phyloP scores from a whole-genome alignment of 2,329 filamentous ascomycete species.

The Coleophoma cylindrospora region DNA sequence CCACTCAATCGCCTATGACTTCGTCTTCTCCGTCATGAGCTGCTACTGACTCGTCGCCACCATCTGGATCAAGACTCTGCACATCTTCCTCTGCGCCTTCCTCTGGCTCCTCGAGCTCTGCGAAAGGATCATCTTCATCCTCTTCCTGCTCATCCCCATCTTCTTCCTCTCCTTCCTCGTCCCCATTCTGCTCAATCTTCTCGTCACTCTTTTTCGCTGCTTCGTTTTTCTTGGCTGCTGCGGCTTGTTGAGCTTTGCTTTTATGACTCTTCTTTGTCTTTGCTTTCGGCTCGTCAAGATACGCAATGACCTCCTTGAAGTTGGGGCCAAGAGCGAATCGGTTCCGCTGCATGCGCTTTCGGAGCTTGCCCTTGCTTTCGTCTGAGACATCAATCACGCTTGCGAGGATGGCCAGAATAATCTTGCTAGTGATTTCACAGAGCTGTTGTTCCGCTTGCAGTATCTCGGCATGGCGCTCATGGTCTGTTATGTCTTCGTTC shows the following conservation, averaged over 20 bases:
- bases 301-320: conserved; percentile 78
- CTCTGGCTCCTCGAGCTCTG: conserved; percentile 42
- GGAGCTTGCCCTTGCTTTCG: conserved; percentile 56
- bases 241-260: conserved; percentile 35
- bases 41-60: conserved; percentile 33
- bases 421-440: conserved; percentile 79
- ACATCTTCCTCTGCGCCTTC: conserved; percentile 57
- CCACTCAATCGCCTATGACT: conserved; percentile 33
- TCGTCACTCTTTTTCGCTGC: conserved; percentile 36
- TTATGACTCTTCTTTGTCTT: conserved; percentile 31
- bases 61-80: conserved; percentile 38
- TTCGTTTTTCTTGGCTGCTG: conserved; percentile 35
- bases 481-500: conserved; percentile 47
- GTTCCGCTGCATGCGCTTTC: conserved; percentile 72
- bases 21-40: conserved; percentile 23
- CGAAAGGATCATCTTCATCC: conserved; percentile 33
- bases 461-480: conserved; percentile 57
- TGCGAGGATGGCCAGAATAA: conserved; percentile 74
- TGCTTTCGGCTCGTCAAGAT: conserved; percentile 66
- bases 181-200: conserved; percentile 7
- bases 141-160: conserved; percentile 23
- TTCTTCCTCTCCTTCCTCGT: conserved; percentile 18
- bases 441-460: conserved; percentile 79
- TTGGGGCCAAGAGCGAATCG: conserved; percentile 75
- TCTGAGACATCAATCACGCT: conserved; percentile 66